Evolutionary conservation across 2,329 filamentous ascomycete genomes (phyloP).

Genomic region (Aspergillus ustus): DNA sequence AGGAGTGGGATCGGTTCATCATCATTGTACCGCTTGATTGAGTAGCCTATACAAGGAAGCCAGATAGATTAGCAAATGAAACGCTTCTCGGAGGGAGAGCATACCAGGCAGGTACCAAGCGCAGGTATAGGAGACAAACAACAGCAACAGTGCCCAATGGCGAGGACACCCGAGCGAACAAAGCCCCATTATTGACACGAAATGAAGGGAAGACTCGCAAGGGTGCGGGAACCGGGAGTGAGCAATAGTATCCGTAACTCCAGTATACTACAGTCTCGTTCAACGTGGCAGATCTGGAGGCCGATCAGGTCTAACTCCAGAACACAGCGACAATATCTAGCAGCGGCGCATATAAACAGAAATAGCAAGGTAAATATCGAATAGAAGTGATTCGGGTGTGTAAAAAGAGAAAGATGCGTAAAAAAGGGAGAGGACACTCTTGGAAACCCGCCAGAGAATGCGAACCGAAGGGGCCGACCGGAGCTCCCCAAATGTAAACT

Average conservation of each 20-base stretch:
- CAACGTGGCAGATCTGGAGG: slow-evolving; percentile 26
- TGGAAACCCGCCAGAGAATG: background rate
- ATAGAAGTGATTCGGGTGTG: background rate
- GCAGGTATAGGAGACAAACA: slow-evolving; percentile 58
- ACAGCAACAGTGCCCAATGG: slow-evolving; percentile 46
- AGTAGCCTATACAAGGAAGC: slow-evolving; percentile 66
- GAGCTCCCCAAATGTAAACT: background rate
- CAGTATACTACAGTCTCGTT: slow-evolving; percentile 13
- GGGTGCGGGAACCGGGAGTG: slow-evolving; percentile 13
- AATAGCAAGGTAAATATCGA: background rate
- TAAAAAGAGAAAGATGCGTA: background rate
- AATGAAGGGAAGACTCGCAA: slow-evolving; percentile 12
- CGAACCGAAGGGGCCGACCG: background rate
- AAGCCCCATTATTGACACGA: slow-evolving; percentile 23
- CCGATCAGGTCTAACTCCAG: slow-evolving; percentile 15
- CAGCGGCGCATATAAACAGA: background rate
- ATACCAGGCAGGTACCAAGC: slow-evolving; percentile 88
- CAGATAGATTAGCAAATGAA: slow-evolving; percentile 15
- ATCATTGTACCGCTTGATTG: slow-evolving; percentile 77
- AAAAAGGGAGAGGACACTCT: background rate
- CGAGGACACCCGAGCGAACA: slow-evolving; percentile 18
- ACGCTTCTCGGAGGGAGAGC: slow-evolving; percentile 21
- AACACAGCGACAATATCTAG: background rate
- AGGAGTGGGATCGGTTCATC: slow-evolving; percentile 80
- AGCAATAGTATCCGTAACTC: slow-evolving; percentile 6